Conservation (phyloP, 371 early-diverging fungal genomes). For the Smittium mucronatum region DNA sequence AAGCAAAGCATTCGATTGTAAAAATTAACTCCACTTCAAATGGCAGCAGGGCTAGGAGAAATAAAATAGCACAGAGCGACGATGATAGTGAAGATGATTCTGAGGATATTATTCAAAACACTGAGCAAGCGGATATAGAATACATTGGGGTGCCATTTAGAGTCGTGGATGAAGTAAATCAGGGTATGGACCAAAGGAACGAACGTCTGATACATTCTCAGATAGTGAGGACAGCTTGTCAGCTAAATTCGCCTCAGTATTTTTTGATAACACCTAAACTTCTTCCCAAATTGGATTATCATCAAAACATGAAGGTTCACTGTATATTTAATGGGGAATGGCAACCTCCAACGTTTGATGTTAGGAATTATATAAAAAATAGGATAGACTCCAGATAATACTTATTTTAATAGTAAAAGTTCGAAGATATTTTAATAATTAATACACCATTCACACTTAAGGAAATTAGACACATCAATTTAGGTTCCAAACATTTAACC, state of each 20-base stretch:
- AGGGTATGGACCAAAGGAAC: constrained; percentile 99
- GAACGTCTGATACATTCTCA: constrained; percentile 94
- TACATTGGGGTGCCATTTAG: constrained; percentile 71
- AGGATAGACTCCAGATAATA: too few species aligned
- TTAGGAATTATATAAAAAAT: not conserved
- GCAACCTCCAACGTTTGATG: constrained; percentile 43
- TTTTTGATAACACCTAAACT: constrained; percentile 99
- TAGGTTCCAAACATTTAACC: too few species aligned
- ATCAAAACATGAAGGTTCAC: constrained; percentile 80
- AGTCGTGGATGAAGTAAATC: constrained; percentile 99
- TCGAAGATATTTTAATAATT: too few species aligned
- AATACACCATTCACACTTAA: too few species aligned
- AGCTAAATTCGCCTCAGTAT: constrained; percentile 38
- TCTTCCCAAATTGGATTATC: constrained; percentile 87
- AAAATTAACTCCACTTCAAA: not conserved
- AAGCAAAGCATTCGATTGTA: not conserved
- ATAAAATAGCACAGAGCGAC: not conserved
- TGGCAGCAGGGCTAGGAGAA: too few species aligned
- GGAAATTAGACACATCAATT: too few species aligned
- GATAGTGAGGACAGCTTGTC: constrained; percentile 59
- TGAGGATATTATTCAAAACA: not conserved
- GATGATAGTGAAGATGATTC: not conserved
- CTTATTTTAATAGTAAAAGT: too few species aligned
- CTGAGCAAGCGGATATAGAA: not conserved
- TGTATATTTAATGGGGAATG: constrained; percentile 91